A percentile compares a stretch with the other conserved stretches of the same genome.
Conservation (phyloP, 1,139 yeast species). For the Yamadazyma triangularis region DNA sequence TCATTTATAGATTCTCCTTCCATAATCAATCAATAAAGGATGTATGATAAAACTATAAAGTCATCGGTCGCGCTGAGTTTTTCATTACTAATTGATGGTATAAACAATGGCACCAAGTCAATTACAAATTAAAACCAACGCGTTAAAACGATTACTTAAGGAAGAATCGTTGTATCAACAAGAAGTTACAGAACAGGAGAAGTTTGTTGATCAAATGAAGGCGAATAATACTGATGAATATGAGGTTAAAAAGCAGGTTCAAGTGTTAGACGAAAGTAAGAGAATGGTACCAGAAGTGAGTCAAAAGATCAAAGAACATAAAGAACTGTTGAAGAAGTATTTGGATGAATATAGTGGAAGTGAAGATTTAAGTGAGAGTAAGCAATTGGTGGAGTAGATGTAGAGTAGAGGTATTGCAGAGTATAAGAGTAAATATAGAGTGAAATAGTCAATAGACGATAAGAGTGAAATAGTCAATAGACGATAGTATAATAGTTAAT, state of each 20-base stretch:
- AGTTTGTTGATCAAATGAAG: constrained; percentile 42
- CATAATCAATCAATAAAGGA: too few relatives aligned
- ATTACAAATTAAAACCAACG: constrained; percentile 70
- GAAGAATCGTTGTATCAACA: constrained; percentile 63
- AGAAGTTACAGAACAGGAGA: constrained; percentile 61
- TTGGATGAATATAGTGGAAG: constrained; percentile 38
- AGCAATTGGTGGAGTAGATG: too few relatives aligned
- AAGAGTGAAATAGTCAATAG: too few relatives aligned
- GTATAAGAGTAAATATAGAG: too few relatives aligned
- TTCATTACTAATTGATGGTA: too few relatives aligned
- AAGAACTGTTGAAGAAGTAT: constrained; percentile 34
- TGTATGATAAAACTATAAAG: too few relatives aligned
- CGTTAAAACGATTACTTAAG: constrained; percentile 68
- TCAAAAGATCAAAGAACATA: constrained; percentile 48
- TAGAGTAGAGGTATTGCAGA: too few relatives aligned
- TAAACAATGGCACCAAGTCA: constrained; percentile 66
- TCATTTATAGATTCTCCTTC: too few relatives aligned
- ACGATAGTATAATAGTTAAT: too few relatives aligned
- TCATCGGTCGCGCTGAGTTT: too few relatives aligned
- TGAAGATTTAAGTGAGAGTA: too few relatives aligned
- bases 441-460: too few relatives aligned
- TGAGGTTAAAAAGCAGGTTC: constrained; percentile 60
- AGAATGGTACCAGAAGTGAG: constrained; percentile 63
- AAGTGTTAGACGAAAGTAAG: constrained; percentile 65
- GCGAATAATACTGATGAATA: constrained; percentile 54